Base-by-base conservation (phyloP, 805 yeast species). In the Starmerella floricola region DNA sequence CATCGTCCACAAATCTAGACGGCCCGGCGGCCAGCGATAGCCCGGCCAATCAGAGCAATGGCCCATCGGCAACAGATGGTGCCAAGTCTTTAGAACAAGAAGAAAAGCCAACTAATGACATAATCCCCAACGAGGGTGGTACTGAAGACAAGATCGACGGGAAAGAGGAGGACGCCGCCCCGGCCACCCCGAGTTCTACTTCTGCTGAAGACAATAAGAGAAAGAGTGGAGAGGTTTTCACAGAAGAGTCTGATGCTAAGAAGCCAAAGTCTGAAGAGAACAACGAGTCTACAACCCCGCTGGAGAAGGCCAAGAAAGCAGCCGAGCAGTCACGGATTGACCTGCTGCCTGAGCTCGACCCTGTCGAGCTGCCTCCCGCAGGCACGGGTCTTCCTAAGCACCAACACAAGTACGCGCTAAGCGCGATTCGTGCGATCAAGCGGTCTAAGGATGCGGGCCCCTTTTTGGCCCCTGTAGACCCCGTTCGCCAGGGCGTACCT, bases 401-500 rank as follows among this genome's bases (percentile, higher is more conserved):
- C 62, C 97, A 91, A 62, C 71, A 73, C 53, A 80, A 79, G 56
- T 87, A 79, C 56, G 84, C 88, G 1, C 52, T 74, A 16, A 80
- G 83, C 48, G 74, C 87, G 2, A 69, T 91, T 38, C 83, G 87
- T 55, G 87, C 94, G 11, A 79, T 91, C 48, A 85, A 82, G 60
- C 68, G 97, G 48, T 71, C 88, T 55, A 84, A 86, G 61, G 98
- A 91, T 63, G 94, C 97, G 1, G 75, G 69, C 13, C 97, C 97
- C 2, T 91, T 91, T 58, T 58, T 84, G 34, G 74, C 68, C 39
- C 98, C 98, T 0, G 98, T 91, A 17, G 97, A 91, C 60, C 81
- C 74, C 3, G 78, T 80, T 37, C 85, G 83, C 58, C 73, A 85
- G 47, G 85, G 87, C 55, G 82, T 91, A 42, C 98, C 98, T 3